These are phyloP conservation scores for Gypsophila paniculata DNA, from an alignment of 179 eudicot species.

Conservation along the genomic window DNA sequence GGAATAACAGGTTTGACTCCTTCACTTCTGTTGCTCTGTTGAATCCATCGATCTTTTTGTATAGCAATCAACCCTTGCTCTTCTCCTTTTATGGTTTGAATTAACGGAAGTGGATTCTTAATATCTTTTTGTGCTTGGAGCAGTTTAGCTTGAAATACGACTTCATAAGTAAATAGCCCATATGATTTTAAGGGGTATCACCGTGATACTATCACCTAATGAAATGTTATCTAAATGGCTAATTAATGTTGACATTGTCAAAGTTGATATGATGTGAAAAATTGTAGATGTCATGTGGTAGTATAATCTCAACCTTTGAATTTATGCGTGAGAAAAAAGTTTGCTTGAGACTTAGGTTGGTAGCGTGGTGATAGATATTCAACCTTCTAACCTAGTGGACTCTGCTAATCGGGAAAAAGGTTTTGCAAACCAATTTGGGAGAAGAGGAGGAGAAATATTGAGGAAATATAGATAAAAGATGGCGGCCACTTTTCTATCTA, in stretches of 20 bases:
- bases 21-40: not conserved
- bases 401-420: not conserved
- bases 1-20: slow-evolving; percentile 46
- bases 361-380: not conserved
- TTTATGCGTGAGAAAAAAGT: not conserved
- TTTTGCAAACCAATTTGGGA: not conserved
- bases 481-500: not conserved
- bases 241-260: not conserved
- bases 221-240: not conserved
- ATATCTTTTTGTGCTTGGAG: not conserved
- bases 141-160: not conserved
- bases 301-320: too few relatives aligned
- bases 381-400: too few relatives aligned
- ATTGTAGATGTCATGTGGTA: too few relatives aligned
- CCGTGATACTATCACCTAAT: not conserved
- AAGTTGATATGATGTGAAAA: not conserved
- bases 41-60: not conserved
- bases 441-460: not conserved
- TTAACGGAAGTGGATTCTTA: not conserved
- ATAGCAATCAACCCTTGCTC: not conserved
- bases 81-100: not conserved
- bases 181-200: not conserved
- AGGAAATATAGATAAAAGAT: not conserved
- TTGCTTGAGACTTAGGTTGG: not conserved
- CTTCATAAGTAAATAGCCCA: not conserved